These are phyloP conservation scores for Leishmania gerbilli DNA, from an alignment of 208 protist species.

Conservation along the genomic window DNA sequence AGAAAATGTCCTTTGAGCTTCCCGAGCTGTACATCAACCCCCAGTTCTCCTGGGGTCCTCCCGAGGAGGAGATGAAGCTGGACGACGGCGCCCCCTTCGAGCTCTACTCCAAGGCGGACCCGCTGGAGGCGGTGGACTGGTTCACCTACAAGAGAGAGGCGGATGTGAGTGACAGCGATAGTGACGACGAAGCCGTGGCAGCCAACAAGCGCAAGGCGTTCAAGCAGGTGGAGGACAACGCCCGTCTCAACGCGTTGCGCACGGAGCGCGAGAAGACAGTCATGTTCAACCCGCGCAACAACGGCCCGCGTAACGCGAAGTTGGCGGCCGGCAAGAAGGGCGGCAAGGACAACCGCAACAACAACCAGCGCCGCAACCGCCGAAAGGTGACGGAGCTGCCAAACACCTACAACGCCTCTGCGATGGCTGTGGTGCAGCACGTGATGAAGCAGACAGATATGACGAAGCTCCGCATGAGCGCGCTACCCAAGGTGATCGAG, in stretches of 20 bases:
- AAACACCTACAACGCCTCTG: slow-evolving; percentile 44
- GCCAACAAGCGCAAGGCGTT: slow-evolving; percentile 49
- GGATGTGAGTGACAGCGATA: slow-evolving; percentile 27
- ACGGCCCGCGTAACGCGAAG: slow-evolving; percentile 30
- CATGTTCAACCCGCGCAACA: slow-evolving; percentile 24
- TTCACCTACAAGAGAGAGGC: slow-evolving; percentile 31
- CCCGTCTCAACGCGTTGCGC: slow-evolving; percentile 66
- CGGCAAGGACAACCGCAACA: slow-evolving; percentile 39
- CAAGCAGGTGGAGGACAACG: slow-evolving; percentile 68
- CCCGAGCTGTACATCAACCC: slow-evolving; percentile 76
- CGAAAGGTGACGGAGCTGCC: slow-evolving; percentile 38
- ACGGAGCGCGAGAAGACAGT: slow-evolving; percentile 48
- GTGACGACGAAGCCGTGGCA: slow-evolving; percentile 34
- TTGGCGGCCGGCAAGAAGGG: slow-evolving; percentile 24
- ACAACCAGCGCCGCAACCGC: slow-evolving; percentile 40
- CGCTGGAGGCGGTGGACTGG: slow-evolving; percentile 59
- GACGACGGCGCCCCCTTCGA: slow-evolving; percentile 53
- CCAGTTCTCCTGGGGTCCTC: slow-evolving; percentile 82
- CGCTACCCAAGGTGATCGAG: slow-evolving; percentile 47
- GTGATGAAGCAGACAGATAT: slow-evolving; percentile 51
- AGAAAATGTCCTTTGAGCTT: slow-evolving; percentile 71
- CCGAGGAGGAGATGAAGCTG: slow-evolving; percentile 68
- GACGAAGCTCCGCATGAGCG: slow-evolving; percentile 34
- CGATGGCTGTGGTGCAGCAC: slow-evolving; percentile 35
- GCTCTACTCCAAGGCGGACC: slow-evolving; percentile 72